These are phyloP conservation scores for Arabis alpina DNA, from an alignment of 345 rosid genomes.

Conservation along the genomic window DNA sequence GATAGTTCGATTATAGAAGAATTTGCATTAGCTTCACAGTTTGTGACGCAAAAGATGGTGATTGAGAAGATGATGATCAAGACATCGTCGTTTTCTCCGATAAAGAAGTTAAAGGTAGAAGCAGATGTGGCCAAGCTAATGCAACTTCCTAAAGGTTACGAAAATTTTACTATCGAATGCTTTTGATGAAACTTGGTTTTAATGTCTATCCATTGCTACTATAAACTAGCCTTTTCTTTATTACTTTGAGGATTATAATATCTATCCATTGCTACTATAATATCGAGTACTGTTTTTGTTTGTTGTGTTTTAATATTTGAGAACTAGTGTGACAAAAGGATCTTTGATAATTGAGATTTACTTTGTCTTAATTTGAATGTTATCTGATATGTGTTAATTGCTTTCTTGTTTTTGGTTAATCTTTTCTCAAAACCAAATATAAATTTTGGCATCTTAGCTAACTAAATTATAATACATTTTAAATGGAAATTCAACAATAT, in stretches of 20 bases:
- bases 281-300: not conserved
- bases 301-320: not conserved
- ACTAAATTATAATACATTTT: no score
- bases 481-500: no score
- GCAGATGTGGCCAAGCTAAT: conserved; percentile 12
- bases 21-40: conserved; percentile 22
- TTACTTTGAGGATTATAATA: no score
- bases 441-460: no score
- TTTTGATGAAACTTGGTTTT: conserved; percentile 5
- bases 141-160: conserved; percentile 16
- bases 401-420: not conserved
- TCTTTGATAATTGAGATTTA: not conserved
- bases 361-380: conserved; percentile 18
- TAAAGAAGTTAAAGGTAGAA: not conserved
- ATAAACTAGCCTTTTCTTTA: not conserved
- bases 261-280: no score
- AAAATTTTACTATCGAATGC: not conserved
- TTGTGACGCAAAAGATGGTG: conserved; percentile 28
- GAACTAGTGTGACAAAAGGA: not conserved
- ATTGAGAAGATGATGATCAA: conserved; percentile 15
- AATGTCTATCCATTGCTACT: not conserved
- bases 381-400: not conserved
- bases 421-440: not conserved
- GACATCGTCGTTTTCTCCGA: conserved; percentile 5
- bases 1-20: conserved; percentile 4